Percentiles rank a stretch among this genome's conserved stretches.
Evolutionary conservation across 208 protist species (phyloP).

Genomic region (Trypanosoma conorhini): DNA sequence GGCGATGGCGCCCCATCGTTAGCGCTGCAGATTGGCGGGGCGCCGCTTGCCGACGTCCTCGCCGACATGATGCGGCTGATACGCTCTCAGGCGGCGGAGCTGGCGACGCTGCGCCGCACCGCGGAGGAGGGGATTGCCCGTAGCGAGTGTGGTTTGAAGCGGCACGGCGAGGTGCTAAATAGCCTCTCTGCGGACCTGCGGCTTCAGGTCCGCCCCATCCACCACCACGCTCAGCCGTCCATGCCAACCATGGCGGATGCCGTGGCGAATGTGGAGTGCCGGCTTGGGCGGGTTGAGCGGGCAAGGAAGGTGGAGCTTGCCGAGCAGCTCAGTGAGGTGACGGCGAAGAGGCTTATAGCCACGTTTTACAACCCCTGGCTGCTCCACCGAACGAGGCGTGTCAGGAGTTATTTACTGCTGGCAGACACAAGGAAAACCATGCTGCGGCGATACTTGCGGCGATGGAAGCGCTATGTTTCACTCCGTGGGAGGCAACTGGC

Average conservation of each 20-base stretch:
- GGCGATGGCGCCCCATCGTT: constrained; percentile 1
- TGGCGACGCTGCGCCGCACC: constrained; percentile 12
- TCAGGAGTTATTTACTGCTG: not conserved
- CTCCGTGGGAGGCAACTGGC: not conserved
- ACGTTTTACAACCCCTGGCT: constrained; percentile 11
- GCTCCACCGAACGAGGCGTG: not conserved
- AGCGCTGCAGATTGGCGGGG: constrained; percentile 11
- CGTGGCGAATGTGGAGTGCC: constrained; percentile 22
- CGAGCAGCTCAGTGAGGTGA: not conserved
- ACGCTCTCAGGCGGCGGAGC: constrained; percentile 16
- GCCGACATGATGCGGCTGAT: constrained; percentile 19
- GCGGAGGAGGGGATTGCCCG: constrained; percentile 3
- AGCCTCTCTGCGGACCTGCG: constrained; percentile 12
- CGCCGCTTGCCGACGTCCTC: constrained; percentile 18
- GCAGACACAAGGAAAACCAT: not conserved
- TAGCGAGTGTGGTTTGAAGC: constrained; percentile 2
- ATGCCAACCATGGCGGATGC: constrained; percentile 26
- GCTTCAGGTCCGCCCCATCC: constrained; percentile 22
- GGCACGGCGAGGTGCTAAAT: constrained; percentile 7
- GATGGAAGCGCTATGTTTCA: constrained; percentile 13
- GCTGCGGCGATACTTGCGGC: constrained; percentile 16
- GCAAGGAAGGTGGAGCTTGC: not conserved
- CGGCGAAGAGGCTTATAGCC: not conserved
- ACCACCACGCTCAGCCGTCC: constrained; percentile 8
- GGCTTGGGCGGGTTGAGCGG: constrained; percentile 18